phyloP scores from a whole-genome alignment of 495 filamentous ascomycete genomes.

The Xanthoparmelia taractica region DNA sequence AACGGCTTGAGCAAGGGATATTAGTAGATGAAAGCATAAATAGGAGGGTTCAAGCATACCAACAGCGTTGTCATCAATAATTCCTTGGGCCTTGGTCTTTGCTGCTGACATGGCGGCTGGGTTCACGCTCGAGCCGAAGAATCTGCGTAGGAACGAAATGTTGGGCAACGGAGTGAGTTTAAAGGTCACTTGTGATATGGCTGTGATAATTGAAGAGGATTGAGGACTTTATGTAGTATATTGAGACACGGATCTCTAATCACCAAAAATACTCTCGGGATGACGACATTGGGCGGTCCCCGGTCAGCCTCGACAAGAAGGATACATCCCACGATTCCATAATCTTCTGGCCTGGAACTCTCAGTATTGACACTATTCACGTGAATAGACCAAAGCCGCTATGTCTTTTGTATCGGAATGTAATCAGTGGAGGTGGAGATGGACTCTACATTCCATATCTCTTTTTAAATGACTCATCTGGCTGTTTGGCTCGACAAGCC shows the following conservation, averaged over 20 bases:
- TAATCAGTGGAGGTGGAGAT: not conserved
- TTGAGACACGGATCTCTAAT: conserved; percentile 12
- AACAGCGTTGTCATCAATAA: conserved; percentile 90
- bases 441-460: not conserved
- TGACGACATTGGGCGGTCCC: conserved; percentile 7
- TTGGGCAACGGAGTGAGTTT: conserved; percentile 34
- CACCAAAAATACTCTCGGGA: not conserved
- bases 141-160: conserved; percentile 69
- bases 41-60: conserved; percentile 45
- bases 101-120: conserved; percentile 73
- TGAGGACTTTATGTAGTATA: conserved; percentile 1
- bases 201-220: not conserved
- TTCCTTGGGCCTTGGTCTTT: conserved; percentile 71
- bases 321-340: conserved; percentile 3
- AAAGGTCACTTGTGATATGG: not conserved
- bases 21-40: not conserved
- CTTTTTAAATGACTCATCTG: not conserved
- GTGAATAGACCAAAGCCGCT: not conserved
- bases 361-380: not conserved
- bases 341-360: not conserved
- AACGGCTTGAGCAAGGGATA: conserved; percentile 49
- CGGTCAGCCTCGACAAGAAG: not conserved
- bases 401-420: not conserved
- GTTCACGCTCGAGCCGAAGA: conserved; percentile 59
- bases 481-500: not conserved